Evolutionary conservation across 495 filamentous ascomycete genomes (phyloP).

Genomic region (Ascobolus immersus): DNA sequence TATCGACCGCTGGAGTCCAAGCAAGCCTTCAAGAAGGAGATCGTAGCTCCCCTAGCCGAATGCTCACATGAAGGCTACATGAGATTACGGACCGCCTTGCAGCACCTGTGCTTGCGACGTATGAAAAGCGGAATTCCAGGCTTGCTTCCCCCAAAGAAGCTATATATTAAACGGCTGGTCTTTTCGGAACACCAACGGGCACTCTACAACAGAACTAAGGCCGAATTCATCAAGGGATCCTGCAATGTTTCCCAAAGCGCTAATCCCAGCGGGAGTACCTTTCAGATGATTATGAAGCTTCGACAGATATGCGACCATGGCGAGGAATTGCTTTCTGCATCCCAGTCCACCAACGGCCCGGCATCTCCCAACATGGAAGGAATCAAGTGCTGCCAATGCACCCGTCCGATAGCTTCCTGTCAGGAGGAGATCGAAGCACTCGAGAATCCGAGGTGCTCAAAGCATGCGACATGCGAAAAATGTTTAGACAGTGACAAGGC

Average conservation of each 20-base stretch:
- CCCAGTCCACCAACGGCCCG: not conserved
- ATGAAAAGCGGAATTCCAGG: constrained; percentile 5
- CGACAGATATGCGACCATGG: constrained; percentile 12
- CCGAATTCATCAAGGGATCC: constrained; percentile 4
- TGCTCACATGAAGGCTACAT: no score
- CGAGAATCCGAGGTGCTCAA: constrained; percentile 1
- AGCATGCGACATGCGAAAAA: not conserved
- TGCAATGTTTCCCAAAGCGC: no score
- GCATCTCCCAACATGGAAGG: constrained; percentile 4
- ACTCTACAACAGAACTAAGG: constrained; percentile 2
- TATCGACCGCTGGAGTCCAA: constrained; percentile 18
- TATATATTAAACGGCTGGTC: constrained; percentile 5
- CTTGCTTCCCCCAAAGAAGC: not conserved
- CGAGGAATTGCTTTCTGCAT: constrained; percentile 10
- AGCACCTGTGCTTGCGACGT: constrained; percentile 8
- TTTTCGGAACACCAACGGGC: constrained; percentile 6
- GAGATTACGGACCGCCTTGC: no score
- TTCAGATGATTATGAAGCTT: constrained; percentile 11
- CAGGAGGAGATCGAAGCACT: no score
- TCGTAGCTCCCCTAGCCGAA: constrained; percentile 12
- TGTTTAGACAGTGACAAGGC: not conserved
- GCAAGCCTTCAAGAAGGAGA: constrained; percentile 14
- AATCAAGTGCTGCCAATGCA: constrained; percentile 7
- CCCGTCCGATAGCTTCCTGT: constrained; percentile 3
- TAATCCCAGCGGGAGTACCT: no score